phyloP scores from a whole-genome alignment of 1,284 basidiomycete genomes.

The Porphyrellus sp. region DNA sequence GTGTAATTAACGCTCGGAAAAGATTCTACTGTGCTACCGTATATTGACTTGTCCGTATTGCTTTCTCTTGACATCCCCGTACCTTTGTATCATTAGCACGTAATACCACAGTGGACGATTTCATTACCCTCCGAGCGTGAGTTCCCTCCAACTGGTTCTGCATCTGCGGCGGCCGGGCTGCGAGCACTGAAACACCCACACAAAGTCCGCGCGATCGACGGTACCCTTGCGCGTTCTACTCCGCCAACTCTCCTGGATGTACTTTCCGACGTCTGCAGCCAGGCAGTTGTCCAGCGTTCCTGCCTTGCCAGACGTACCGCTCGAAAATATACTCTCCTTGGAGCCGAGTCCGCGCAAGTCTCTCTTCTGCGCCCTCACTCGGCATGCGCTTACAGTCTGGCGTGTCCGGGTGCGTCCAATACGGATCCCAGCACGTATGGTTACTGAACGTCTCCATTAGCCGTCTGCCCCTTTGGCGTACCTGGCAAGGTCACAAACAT shows the following conservation, averaged over 20 bases:
- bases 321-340: slow-evolving; percentile 58
- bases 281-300: slow-evolving; percentile 66
- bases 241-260: slow-evolving; percentile 47
- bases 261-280: slow-evolving; percentile 78
- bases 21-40: slow-evolving; percentile 18
- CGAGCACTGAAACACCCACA: neutral
- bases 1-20: slow-evolving; percentile 12
- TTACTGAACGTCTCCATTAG: slow-evolving; percentile 40
- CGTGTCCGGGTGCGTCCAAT: slow-evolving; percentile 68
- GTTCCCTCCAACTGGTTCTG: slow-evolving; percentile 10
- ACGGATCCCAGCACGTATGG: neutral
- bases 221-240: neutral
- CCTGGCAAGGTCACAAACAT: slow-evolving; percentile 70
- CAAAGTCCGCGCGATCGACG: neutral
- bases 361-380: slow-evolving; percentile 74
- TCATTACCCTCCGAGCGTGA: slow-evolving; percentile 7
- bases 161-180: slow-evolving; percentile 6
- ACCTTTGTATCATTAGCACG: slow-evolving; percentile 35
- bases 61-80: slow-evolving; percentile 11
- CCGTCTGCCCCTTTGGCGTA: slow-evolving; percentile 77
- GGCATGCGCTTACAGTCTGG: slow-evolving; percentile 72
- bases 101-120: slow-evolving; percentile 26
- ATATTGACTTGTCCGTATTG: slow-evolving; percentile 18
- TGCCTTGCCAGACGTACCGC: slow-evolving; percentile 57
- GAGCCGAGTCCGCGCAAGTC: slow-evolving; percentile 69